Conservation (phyloP, 2,329 filamentous ascomycete genomes). For the Pseudogymnoascus sp. region DNA sequence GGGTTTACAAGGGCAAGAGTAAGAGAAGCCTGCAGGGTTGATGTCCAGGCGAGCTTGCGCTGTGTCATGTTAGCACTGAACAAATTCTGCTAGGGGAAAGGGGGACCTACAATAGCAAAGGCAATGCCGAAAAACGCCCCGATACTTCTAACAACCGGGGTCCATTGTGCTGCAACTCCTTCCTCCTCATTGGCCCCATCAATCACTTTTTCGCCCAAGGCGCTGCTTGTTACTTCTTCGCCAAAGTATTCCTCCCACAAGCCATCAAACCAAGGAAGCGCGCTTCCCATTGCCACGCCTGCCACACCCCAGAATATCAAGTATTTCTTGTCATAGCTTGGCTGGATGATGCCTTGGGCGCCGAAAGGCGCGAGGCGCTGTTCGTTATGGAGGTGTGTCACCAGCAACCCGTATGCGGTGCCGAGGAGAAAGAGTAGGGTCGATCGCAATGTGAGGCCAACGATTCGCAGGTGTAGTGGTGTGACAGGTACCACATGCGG, state of each 20-base stretch:
- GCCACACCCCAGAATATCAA: conserved; percentile 73
- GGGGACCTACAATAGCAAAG: conserved; percentile 69
- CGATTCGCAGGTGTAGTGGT: not conserved
- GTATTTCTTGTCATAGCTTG: conserved; percentile 53
- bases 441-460: conserved; percentile 48
- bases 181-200: conserved; percentile 15
- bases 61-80: conserved; percentile 31
- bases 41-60: conserved; percentile 88
- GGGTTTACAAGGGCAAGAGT: conserved; percentile 88
- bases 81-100: not conserved
- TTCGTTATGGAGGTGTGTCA: conserved; percentile 69
- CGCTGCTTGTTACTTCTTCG: conserved; percentile 15
- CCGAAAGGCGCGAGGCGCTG: conserved; percentile 55
- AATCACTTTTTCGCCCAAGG: conserved; percentile 23
- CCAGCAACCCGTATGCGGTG: conserved; percentile 71
- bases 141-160: conserved; percentile 58
- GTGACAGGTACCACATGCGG: not conserved
- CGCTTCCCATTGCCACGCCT: conserved; percentile 66
- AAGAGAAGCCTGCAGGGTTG: conserved; percentile 83
- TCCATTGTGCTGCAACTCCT: conserved; percentile 60
- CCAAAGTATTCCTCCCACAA: conserved; percentile 51
- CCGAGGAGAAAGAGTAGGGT: conserved; percentile 69
- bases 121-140: conserved; percentile 66
- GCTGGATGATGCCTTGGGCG: conserved; percentile 35
- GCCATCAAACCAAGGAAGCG: conserved; percentile 77